Evolutionary conservation across 352 stramenopile genomes (phyloP).

Genomic region (Hyaloperonospora brassicae): DNA sequence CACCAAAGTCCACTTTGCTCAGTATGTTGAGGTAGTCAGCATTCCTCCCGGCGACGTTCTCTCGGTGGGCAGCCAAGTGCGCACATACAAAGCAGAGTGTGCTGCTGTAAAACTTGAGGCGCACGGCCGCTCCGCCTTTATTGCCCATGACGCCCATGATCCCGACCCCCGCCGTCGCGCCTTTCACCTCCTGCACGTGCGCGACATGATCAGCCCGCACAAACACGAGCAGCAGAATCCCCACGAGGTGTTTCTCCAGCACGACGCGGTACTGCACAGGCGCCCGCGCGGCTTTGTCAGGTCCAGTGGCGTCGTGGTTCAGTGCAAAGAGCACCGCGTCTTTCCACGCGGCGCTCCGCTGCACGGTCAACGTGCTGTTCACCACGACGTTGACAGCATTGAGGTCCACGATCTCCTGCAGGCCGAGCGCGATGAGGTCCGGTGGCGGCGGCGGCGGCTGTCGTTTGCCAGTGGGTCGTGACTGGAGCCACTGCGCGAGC

Average conservation of each 20-base stretch:
- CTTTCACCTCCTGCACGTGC: constrained; percentile 83
- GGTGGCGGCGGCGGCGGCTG: constrained; percentile 14
- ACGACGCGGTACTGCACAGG: constrained; percentile 60
- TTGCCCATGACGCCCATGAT: constrained; percentile 99
- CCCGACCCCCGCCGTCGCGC: constrained; percentile 90
- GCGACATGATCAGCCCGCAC: constrained; percentile 73
- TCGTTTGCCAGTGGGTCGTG: not conserved
- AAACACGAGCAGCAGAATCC: constrained; percentile 95
- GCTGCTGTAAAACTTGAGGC: constrained; percentile 95
- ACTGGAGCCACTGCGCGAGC: constrained; percentile 64
- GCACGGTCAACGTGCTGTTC: constrained; percentile 89
- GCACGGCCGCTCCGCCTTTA: constrained; percentile 95
- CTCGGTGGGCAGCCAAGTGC: constrained; percentile 97
- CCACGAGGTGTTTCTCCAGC: constrained; percentile 92
- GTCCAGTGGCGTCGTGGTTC: constrained; percentile 58
- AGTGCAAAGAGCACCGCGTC: constrained; percentile 87
- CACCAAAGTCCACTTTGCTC: constrained; percentile 91
- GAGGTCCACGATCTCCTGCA: constrained; percentile 99
- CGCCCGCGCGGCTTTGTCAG: constrained; percentile 4
- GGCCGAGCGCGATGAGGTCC: constrained; percentile 67
- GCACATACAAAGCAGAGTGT: constrained; percentile 98
- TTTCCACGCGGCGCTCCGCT: constrained; percentile 84
- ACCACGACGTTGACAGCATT: constrained; percentile 99
- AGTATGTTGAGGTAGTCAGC: constrained; percentile 98
- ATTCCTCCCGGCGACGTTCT: constrained; percentile 96